Evolutionary conservation across 305 asterid genomes (phyloP).

Genomic region (Caryopteris hybrid): DNA sequence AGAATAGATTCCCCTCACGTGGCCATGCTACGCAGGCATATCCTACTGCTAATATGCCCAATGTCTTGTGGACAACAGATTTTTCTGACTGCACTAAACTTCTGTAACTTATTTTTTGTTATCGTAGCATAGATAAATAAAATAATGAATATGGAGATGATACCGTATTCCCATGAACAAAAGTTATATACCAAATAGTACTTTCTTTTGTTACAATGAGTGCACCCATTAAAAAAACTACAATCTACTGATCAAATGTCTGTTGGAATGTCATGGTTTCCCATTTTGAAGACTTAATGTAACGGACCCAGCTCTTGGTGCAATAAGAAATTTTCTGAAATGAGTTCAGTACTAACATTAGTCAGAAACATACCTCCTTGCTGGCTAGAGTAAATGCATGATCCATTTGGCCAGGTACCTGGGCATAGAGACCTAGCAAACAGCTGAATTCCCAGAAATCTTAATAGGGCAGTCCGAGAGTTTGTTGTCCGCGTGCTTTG

Average conservation of each 20-base stretch:
- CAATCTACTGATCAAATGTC: background rate
- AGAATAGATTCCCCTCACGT: too few relatives aligned
- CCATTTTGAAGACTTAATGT: background rate
- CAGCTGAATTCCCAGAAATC: constrained; percentile 72
- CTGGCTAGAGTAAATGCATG: constrained; percentile 18
- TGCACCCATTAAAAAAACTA: background rate
- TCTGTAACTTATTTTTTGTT: background rate
- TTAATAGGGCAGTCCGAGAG: constrained; percentile 50
- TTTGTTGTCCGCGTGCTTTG: constrained; percentile 47
- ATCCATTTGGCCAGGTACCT: constrained; percentile 29
- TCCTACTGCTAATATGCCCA: background rate
- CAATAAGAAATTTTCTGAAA: background rate
- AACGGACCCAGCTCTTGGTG: constrained; percentile 1
- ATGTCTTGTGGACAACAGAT: background rate
- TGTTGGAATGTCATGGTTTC: background rate
- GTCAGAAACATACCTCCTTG: constrained; percentile 46
- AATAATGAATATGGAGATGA: background rate
- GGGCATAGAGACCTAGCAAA: constrained; percentile 64
- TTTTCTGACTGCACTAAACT: background rate
- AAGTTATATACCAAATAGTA: background rate
- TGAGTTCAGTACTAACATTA: background rate
- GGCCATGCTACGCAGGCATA: background rate
- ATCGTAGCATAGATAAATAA: background rate
- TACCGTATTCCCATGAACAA: background rate
- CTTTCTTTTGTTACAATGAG: background rate